Evolutionary conservation across 345 rosid genomes (phyloP), one percentile per base, ranked within the genome.

Genomic region (Laguncularia racemosa): DNA sequence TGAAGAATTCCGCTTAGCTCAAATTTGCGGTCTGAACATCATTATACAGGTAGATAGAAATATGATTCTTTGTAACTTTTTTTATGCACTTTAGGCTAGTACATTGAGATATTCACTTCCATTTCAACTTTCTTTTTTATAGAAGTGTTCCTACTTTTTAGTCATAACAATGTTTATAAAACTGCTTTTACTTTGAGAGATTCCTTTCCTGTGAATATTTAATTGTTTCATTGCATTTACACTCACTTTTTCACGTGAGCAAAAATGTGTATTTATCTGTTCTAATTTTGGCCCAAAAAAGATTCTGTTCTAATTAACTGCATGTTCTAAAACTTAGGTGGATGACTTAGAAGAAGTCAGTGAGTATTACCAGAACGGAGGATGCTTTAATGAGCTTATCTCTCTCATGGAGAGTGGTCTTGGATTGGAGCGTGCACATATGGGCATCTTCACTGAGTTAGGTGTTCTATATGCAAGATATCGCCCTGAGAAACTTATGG

Each of bases 381-480:
- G 97, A 47, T 76, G 79, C 80, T 92, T 92, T 74, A 88, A 72
- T 65, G 98, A 92, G 59, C 55, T 92, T 57, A 92, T 92, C 70
- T 89, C 98, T 63, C 92, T 92, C 56, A 86, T 89, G 95, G 96
- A 92, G 82, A 92, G 98, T 70, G 98, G 98, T 59, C 75, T 92
- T 38, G 96, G 98, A 47, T 75, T 92, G 56, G 98, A 92, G 75
- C 95, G 96, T 28, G 98, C 96, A 19, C 98, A 92, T 71, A 89
- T 92, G 98, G 98, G 96, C 20, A 92, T 89, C 49, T 92, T 92
- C 68, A 92, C 98, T 0, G 97, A 92, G 82, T 73, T 92, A 80
- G 98, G 98, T 73, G 97, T 92, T 64, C 72, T 92, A 19, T 92
- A 92, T 73, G 96, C 96, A n/a, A 89, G 96, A 83, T 92, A 89